A percentile compares a stretch with the other conserved stretches of the same genome.
Conservation (phyloP, 2,329 filamentous ascomycete genomes). For the Beauveria sp. region DNA sequence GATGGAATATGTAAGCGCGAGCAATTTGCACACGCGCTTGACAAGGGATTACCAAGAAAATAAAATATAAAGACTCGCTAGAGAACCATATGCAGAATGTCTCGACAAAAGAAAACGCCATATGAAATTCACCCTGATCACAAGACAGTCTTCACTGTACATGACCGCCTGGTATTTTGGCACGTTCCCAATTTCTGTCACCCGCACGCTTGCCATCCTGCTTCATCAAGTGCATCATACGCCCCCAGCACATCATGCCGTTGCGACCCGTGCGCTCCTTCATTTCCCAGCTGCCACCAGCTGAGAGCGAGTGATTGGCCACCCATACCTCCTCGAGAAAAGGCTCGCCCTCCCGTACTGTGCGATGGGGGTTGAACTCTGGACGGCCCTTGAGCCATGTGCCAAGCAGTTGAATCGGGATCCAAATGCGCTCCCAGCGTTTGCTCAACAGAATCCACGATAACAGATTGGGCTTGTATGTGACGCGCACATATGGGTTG, state of each 20-base stretch:
- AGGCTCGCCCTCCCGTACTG: conserved; percentile 48
- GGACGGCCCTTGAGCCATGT: conserved; percentile 51
- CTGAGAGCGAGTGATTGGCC: conserved; percentile 18
- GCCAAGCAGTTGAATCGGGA: conserved; percentile 49
- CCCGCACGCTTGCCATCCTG: conserved; percentile 11
- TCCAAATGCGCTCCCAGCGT: conserved; percentile 59
- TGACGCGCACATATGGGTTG: conserved; percentile 68
- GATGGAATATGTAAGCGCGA: not conserved
- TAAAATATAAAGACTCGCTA: not conserved
- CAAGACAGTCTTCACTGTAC: not conserved
- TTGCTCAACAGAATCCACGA: conserved; percentile 51
- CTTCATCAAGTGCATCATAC: conserved; percentile 37
- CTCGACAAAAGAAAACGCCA: not conserved
- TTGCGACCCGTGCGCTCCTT: conserved; percentile 37
- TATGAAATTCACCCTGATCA: not conserved
- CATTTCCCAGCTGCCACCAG: conserved; percentile 26
- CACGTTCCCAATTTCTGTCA: conserved; percentile 7
- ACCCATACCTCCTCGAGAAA: conserved; percentile 46
- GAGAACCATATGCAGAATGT: not conserved
- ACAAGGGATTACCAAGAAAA: not conserved
- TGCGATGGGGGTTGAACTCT: conserved; percentile 51
- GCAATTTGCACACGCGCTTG: not conserved
- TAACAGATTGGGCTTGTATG: conserved; percentile 53
- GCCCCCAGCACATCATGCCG: conserved; percentile 48
- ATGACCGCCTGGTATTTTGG: not conserved